phyloP scores from a whole-genome alignment of 441 rosid genomes.

The Manihot esculenta region DNA sequence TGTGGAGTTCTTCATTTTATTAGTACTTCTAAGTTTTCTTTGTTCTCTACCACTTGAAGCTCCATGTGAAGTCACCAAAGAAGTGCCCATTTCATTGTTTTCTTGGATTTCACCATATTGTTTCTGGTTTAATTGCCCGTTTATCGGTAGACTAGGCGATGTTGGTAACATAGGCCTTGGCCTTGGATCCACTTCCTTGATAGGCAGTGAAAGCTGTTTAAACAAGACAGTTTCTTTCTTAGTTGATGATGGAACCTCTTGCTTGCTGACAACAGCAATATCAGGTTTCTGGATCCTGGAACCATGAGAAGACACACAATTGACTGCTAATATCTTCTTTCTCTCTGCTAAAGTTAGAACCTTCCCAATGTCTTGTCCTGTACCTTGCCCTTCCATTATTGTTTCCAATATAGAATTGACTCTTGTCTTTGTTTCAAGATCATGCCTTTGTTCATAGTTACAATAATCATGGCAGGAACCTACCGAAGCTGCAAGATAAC shows the following conservation, averaged over 20 bases:
- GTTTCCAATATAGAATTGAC: slow-evolving; percentile 25
- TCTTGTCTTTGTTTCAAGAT: slow-evolving; percentile 33
- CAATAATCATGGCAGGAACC: slow-evolving; percentile 86
- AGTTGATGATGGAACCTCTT: slow-evolving; percentile 20
- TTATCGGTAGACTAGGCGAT: slow-evolving; percentile 8
- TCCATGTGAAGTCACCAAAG: slow-evolving; percentile 24
- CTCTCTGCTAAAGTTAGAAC: slow-evolving; percentile 23
- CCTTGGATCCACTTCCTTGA: slow-evolving; percentile 17
- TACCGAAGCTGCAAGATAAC: slow-evolving; percentile 59
- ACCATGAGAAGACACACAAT: slow-evolving; percentile 26
- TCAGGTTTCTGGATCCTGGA: slow-evolving; percentile 22
- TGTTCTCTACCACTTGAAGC: slow-evolving; percentile 18
- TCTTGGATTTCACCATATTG: slow-evolving; percentile 1
- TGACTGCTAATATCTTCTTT: slow-evolving; percentile 32
- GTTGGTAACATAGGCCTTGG: slow-evolving; percentile 15
- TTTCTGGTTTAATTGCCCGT: slow-evolving; percentile 14
- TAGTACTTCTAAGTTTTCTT: slow-evolving; percentile 25
- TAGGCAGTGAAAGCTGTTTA: slow-evolving; percentile 26
- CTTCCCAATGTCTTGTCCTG: slow-evolving; percentile 21
- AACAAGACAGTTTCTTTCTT: slow-evolving; percentile 28
- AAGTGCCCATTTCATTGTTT: slow-evolving; percentile 24
- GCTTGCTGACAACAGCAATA: slow-evolving; percentile 22
- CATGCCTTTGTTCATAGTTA: slow-evolving; percentile 57
- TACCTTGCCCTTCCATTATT: slow-evolving; percentile 24
- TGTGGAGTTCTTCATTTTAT: slow-evolving; percentile 25